These are phyloP conservation scores for Metarhizium guizhouense DNA, from an alignment of 2,329 filamentous ascomycete genomes.

Conservation along the genomic window DNA sequence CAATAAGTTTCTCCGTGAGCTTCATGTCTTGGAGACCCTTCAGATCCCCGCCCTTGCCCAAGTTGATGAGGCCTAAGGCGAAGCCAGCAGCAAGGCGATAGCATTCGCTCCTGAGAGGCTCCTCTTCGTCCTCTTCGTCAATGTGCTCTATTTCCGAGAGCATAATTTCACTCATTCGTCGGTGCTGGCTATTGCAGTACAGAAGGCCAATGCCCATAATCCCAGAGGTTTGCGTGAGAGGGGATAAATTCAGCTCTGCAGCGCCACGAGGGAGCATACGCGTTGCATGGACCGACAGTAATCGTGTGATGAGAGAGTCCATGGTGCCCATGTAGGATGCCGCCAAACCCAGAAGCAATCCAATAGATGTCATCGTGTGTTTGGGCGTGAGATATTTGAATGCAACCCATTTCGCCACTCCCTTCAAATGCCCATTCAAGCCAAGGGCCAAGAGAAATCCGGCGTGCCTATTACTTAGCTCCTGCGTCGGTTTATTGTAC, in stretches of 20 bases:
- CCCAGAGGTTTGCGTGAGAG: constrained; percentile 87
- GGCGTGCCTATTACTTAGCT: constrained; percentile 92
- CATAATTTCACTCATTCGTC: constrained; percentile 98
- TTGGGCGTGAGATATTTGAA: constrained; percentile 99
- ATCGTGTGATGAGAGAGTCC: constrained; percentile 87
- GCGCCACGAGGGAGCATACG: constrained; percentile 87
- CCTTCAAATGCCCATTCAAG: constrained; percentile 89
- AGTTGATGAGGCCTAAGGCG: constrained; percentile 85
- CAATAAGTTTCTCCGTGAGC: constrained; percentile 78
- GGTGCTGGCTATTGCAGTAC: constrained; percentile 91
- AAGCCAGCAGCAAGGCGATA: constrained; percentile 93
- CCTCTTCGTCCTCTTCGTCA: constrained; percentile 71
- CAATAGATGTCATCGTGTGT: constrained; percentile 98
- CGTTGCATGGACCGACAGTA: constrained; percentile 92
- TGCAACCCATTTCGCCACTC: constrained; percentile 92
- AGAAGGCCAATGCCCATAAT: constrained; percentile 95
- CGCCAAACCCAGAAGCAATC: constrained; percentile 82
- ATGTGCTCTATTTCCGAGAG: constrained; percentile 91
- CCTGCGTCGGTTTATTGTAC: constrained; percentile 83
- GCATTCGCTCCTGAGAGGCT: constrained; percentile 84
- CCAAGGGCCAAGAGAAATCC: constrained; percentile 87
- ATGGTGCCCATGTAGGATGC: constrained; percentile 94
- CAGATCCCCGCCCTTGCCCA: constrained; percentile 82
- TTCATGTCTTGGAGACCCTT: constrained; percentile 89
- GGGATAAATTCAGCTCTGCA: constrained; percentile 87